Base-by-base conservation (phyloP, 1,284 basidiomycete genomes). In the Xerocomus nothofagi region DNA sequence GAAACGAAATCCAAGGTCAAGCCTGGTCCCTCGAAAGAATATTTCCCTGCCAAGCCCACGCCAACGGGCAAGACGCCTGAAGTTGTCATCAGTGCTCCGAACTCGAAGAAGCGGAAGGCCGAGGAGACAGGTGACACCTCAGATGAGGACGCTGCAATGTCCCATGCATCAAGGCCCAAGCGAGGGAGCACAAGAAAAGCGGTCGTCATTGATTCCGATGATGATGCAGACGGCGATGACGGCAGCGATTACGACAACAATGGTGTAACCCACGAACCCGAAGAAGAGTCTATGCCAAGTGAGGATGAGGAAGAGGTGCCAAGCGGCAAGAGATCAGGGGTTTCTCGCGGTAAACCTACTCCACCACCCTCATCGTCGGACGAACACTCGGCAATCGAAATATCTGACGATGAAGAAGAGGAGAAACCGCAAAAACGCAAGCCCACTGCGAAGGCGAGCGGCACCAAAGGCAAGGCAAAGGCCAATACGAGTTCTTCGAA, bases 31-130 rank as follows among this genome's bases (percentile, higher is more conserved):
- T 11, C 38, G 31, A 64, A 52, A 39, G 56, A 66, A 26, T 20
- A 40, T 46, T 57, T 57, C 49, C 54, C 62, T 20, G 60, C 63
- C 15, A 71, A 70, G 51, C 64, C 56, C 8, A 71, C 71, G 7
- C 71, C 71, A 4, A 71, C 74, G 14, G 76, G 77, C 12, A 62
- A 73, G 50, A 67, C 70, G 7, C 69, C 78, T 41, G 81, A 84
- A 56, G 83, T 86, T 23, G 73, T 83, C 24, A 76, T 86, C 38
- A 40, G 47, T 51, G 6, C 40, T 18, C 12, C 40, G 21, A 44
- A 6, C 27, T 44, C 47, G 6, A 64, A 49, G 48, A 67, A 61
- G 37, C 43, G 54, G 23, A 54, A 56, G 39, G 41, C 21, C 8
- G 47, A 53, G 34, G 30, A 59, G 39, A 49, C 53, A 6, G 65